A percentile compares a stretch with the other conserved stretches of the same genome.
Conservation (phyloP, 441 rosid species). For the Biscutella laevigata region DNA sequence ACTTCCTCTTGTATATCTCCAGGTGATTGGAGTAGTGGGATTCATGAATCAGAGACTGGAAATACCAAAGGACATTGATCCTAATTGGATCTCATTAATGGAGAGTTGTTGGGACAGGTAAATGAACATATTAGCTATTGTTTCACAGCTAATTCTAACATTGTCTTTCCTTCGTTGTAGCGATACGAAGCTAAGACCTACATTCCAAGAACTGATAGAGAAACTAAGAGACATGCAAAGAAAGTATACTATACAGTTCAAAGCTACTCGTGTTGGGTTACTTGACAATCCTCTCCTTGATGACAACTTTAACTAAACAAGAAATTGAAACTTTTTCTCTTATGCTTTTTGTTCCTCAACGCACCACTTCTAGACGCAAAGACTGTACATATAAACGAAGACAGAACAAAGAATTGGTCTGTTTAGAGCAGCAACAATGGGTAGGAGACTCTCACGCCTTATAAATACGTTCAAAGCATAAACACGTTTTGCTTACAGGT, state of each 20-base stretch:
- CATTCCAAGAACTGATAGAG: constrained; percentile 78
- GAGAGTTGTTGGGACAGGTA: constrained; percentile 94
- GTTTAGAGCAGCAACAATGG: not conserved
- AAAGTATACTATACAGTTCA: constrained; percentile 39
- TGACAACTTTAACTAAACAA: constrained; percentile 27
- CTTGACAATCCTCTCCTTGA: constrained; percentile 31
- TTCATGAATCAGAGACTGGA: constrained; percentile 87
- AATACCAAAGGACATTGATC: constrained; percentile 70
- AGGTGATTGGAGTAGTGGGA: constrained; percentile 97
- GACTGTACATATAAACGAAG: not conserved
- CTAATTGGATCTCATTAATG: constrained; percentile 66
- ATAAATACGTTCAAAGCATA: no score
- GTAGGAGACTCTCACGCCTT: constrained; percentile 10
- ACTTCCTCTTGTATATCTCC: constrained; percentile 16
- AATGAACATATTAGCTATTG: not conserved
- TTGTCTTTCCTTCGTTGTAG: constrained; percentile 28
- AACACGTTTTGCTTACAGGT: no score
- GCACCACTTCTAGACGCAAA: not conserved
- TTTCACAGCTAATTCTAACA: not conserved
- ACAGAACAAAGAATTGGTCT: not conserved
- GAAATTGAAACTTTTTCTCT: not conserved
- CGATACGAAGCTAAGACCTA: constrained; percentile 65
- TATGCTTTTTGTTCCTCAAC: not conserved
- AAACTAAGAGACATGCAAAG: constrained; percentile 50
- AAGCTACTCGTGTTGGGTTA: constrained; percentile 39